Base-by-base conservation (phyloP, 768 basidiomycete genomes). In the Mycena epipterygia region DNA sequence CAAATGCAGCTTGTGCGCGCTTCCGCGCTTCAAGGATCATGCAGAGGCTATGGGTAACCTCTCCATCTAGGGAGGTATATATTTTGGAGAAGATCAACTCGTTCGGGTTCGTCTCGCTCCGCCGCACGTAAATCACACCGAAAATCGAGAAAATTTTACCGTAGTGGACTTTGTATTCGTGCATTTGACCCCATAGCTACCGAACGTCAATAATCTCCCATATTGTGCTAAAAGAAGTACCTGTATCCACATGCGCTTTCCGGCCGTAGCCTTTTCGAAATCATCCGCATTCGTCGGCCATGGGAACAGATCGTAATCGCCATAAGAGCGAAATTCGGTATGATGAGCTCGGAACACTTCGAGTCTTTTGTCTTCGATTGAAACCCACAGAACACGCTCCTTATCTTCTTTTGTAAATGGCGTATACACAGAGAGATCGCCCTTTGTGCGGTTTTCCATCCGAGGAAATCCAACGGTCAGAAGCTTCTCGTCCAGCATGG, bases 161-260 rank as follows among this genome's bases (percentile, higher is more conserved):
- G n/a, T 29, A 64, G 23, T 64, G 14, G 29, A 41, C 62, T 6
- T 53, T 32, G 48, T 64, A 64, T 27, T 37, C 51, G 11, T 52
- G 16, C 62, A 64, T 64, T 23, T 64, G 62, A 19, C 49, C 62
- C 62, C 62, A 64, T 16, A 64, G 0, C 62, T 64, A 35, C 35
- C 39, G 19, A 35, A 30, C 16, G 27, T 62, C 27, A 51, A 21
- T 25, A 35, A 37, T 60, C 8, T 30, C 29, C 8, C 41, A 39
- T 49, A 21, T 14, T n/a, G 35, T 37, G 35, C 8, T 14, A 37
- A 37, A 37, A 37, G 8, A 14, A 37, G 14, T 37, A 37, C 35
- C 35, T 37, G 35, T 37, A 37, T 63, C 48, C 61, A 63, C 48
- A 63, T 51, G 23, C 33, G 61, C 48, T 30, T 39, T 23, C 61